Percentiles rank a stretch among this genome's conserved stretches.
Evolutionary conservation across 2,329 filamentous ascomycete genomes (phyloP).

Genomic region (Apiospora aurea): DNA sequence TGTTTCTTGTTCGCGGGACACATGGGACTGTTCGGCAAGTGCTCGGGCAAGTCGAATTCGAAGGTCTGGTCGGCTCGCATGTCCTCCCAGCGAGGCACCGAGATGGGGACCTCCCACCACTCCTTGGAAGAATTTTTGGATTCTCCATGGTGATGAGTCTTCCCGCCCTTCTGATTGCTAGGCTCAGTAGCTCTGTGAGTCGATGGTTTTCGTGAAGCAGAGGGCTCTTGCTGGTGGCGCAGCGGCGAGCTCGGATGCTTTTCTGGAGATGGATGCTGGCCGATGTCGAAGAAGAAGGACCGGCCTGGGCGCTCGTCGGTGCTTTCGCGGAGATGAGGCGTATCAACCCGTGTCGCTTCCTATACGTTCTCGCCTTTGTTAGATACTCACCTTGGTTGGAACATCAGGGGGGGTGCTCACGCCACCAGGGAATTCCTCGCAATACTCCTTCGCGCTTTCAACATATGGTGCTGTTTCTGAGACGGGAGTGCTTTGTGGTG

Average conservation of each 20-base stretch:
- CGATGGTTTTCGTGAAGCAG: conserved; percentile 26
- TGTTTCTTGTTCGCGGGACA: conserved; percentile 57
- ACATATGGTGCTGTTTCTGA: conserved; percentile 30
- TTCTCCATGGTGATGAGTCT: not conserved
- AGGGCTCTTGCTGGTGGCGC: conserved; percentile 15
- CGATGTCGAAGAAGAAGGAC: conserved; percentile 53
- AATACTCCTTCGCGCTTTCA: not conserved
- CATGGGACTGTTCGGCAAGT: conserved; percentile 58
- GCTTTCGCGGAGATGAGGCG: conserved; percentile 52
- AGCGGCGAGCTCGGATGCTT: conserved; percentile 26
- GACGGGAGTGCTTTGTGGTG: conserved; percentile 42
- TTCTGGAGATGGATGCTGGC: conserved; percentile 31
- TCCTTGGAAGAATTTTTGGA: conserved; percentile 31
- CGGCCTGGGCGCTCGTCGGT: conserved; percentile 47
- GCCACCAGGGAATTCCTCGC: conserved; percentile 40
- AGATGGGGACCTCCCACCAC: conserved; percentile 42
- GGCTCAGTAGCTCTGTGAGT: not conserved
- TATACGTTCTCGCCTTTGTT: conserved; percentile 32
- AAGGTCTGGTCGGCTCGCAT: conserved; percentile 42
- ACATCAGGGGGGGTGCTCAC: conserved; percentile 37
- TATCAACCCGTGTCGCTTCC: conserved; percentile 58
- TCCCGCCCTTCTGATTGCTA: not conserved
- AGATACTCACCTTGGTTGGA: not conserved
- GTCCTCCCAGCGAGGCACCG: conserved; percentile 36
- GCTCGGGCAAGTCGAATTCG: conserved; percentile 58